Base-by-base conservation (phyloP, 2,329 filamentous ascomycete genomes). In the Diaporthe sp. region DNA sequence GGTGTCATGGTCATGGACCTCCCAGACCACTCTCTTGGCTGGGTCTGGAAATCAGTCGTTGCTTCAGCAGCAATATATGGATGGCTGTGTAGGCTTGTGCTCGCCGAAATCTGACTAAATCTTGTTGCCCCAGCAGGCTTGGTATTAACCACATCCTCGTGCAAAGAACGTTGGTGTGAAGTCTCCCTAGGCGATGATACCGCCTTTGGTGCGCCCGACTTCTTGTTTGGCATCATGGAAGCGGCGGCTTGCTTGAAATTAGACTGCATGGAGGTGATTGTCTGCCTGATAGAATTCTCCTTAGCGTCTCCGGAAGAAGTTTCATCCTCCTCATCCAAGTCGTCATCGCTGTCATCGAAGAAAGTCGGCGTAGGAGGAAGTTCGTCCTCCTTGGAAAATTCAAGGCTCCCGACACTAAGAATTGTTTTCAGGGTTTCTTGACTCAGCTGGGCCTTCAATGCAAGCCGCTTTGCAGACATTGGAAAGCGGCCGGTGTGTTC, bases 391-490 rank as follows among this genome's bases (percentile, higher is more conserved):
- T 76, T 81, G 22, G 79, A 76, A 42, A 65, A 17, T 61, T 88
- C 86, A 25, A 85, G 80, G 67, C 87, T 89, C 8, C 85, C 87
- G 12, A 89, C 87, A 75, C 88, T 89, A 71, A 89, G 79, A 25
- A 89, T 88, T 1, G 87, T 89, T 71, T 86, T 86, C 37, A 89
- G 79, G 0, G 86, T 88, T 37, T 88, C 87, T 77, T 85, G 85
- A 78, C 86, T 88, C n/a, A 83, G 78, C 44, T 86, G 84, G 0
- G 82, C 80, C 60, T 83, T 85, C 61, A 87, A 78, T 8, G 81
- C 79, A 15, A 85, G 77, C 55, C 83, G 83, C 77, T 84, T 86
- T 1, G 83, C 81, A 19, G 82, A 80, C 67, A 82, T 79, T 0
- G 84, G 82, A 28, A 83, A 83, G n/a, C 79, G 77, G 28, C 81